phyloP scores from a whole-genome alignment of 306 rosid genomes.

The Sicyos edulis region DNA sequence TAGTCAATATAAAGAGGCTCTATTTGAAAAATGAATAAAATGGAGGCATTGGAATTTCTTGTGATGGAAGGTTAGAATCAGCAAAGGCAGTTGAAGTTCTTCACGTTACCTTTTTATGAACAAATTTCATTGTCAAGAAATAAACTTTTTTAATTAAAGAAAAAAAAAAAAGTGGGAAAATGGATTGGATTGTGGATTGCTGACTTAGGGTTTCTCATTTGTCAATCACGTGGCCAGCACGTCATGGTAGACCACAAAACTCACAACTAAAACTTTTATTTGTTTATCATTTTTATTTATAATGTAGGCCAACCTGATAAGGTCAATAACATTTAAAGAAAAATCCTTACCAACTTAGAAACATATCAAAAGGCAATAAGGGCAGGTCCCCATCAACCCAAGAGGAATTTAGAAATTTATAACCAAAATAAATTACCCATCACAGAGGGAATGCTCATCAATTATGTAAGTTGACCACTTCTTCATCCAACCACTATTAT shows the following conservation, averaged over 20 bases:
- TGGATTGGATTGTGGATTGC: conserved; percentile 40
- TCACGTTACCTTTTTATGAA: conserved; percentile 61
- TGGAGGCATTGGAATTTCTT: conserved; percentile 55
- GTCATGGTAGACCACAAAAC: conserved; percentile 65
- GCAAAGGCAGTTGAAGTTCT: conserved; percentile 60
- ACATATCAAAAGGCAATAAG: conserved; percentile 17
- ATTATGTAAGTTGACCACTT: conserved; percentile 51
- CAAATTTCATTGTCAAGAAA: conserved; percentile 43
- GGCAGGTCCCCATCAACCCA: conserved; percentile 27
- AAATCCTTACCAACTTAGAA: conserved; percentile 9
- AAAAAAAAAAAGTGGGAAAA: neutral
- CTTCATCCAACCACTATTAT: conserved; percentile 45
- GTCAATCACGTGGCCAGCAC: conserved; percentile 91
- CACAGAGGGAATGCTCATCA: conserved; percentile 34
- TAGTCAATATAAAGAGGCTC: neutral
- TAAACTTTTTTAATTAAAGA: neutral
- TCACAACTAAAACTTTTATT: conserved; percentile 23
- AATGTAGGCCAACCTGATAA: conserved; percentile 49
- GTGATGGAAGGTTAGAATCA: conserved; percentile 45
- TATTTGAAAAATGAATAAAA: conserved; percentile 9
- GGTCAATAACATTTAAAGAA: conserved; percentile 47
- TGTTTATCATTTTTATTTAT: neutral
- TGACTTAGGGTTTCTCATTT: conserved; percentile 50
- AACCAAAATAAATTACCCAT: conserved; percentile 26
- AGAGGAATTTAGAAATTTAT: conserved; percentile 15